Base-by-base conservation (phyloP, 2,329 filamentous ascomycete species). In the Neodidymelliopsis sp. region DNA sequence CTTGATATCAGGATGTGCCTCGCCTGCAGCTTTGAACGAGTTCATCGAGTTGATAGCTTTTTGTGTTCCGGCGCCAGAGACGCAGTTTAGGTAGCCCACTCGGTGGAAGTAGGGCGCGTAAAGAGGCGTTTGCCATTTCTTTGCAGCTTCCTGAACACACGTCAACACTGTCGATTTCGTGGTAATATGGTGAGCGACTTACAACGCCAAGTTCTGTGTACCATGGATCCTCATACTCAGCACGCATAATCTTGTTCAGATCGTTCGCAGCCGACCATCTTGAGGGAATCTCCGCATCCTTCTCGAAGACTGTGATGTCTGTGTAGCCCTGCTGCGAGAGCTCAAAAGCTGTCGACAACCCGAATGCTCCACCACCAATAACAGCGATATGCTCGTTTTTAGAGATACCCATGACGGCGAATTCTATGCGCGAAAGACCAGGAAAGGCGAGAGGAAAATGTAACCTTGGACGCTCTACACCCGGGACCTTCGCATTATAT, bases 191-290 rank as follows among this genome's bases (percentile, higher is more conserved):
- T 18, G 4, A 19, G 10, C 30, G 12, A 36, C 74, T 49, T 66
- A 81, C 80, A 43, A 83, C 68, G 2, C 81, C 77, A 31, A 84
- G 60, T 2, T 82, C 73, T 0, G 81, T 80, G 49, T 85, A 84
- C 45, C 82, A 83, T 0, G 74, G 71, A 49, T 84, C 81, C 52
- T 82, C 80, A 49, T 85, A 85, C 54, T 85, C 81, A 4, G 78
- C 81, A 2, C 82, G 76, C 25, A 85, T 73, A 45, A 85, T 85
- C 65, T 86, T 86, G 63, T 85, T 86, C 19, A 85, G 62, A 54
- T 86, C 82, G 49, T 83, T 82, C 15, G 77, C 82, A 0, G 82
- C 84, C 0, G 83, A 84, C 59, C 67, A 77, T 4, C 70, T 68
- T 2, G 80, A 78, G 1, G 81, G 81, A 2, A 79, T 75, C 8